Conservation (phyloP, 1,139 yeast genomes). For the Magnusiomyces paraingens region DNA sequence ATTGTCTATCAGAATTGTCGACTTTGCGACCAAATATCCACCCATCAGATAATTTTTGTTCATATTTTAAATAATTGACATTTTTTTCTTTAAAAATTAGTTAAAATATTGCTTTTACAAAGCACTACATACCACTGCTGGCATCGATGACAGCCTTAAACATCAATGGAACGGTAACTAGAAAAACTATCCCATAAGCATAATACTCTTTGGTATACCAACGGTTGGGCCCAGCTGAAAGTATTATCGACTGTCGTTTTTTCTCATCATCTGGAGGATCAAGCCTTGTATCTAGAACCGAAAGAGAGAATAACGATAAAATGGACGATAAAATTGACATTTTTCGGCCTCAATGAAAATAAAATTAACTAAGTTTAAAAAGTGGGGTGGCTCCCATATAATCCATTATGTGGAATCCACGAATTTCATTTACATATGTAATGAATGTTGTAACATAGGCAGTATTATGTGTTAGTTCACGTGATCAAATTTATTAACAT, state of each 20-base stretch:
- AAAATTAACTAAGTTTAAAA: too few species aligned
- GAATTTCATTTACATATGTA: neutral
- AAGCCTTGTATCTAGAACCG: slow-evolving; percentile 70
- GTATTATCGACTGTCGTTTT: slow-evolving; percentile 38
- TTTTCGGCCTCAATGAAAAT: neutral
- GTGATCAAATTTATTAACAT: neutral
- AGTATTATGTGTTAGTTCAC: neutral
- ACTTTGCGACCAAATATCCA: slow-evolving; percentile 35
- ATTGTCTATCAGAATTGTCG: slow-evolving; percentile 84
- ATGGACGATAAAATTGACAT: slow-evolving; percentile 1
- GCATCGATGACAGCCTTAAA: slow-evolving; percentile 76
- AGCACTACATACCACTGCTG: slow-evolving; percentile 40
- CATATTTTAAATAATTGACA: slow-evolving; percentile 64
- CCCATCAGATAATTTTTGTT: slow-evolving; percentile 68
- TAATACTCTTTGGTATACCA: slow-evolving; percentile 76
- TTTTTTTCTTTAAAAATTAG: slow-evolving; percentile 42
- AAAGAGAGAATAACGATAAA: slow-evolving; percentile 50
- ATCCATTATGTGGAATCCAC: neutral
- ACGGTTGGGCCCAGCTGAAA: slow-evolving; percentile 47
- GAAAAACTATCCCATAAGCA: slow-evolving; percentile 56
- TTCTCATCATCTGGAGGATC: slow-evolving; percentile 46
- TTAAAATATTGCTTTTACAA: slow-evolving; percentile 6
- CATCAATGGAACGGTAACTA: slow-evolving; percentile 73
- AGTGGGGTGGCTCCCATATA: too few species aligned
- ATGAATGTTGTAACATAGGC: neutral